phyloP scores from a whole-genome alignment of 176 grass and related monocot species.

The Triticum aestivum region IWGSC_CS_RefSeq_v2.1 NC_057799.1:593033428-593033927 shows the following conservation, averaged over 20 bases:
- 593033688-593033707: constrained; percentile 58
- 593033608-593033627: constrained; percentile 50
- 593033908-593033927: constrained; percentile 41
- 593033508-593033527: background rate
- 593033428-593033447: constrained; percentile 42
- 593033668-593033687: background rate
- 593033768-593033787: background rate
- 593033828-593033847: constrained; percentile 66
- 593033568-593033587: constrained; percentile 55
- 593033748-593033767: constrained; percentile 73
- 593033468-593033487: constrained; percentile 58
- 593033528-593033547: constrained; percentile 70
- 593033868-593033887: constrained; percentile 49
- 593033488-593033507: constrained; percentile 20
- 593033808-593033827: constrained; percentile 42
- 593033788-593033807: constrained; percentile 6
- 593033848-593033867: constrained; percentile 62
- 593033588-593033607: constrained; percentile 60
- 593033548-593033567: constrained; percentile 83
- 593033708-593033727: constrained; percentile 53
- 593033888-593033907: constrained; percentile 57
- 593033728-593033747: constrained; percentile 66
- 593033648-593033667: constrained; percentile 46
- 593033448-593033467: constrained; percentile 44
- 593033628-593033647: constrained; percentile 33